Percentiles rank a stretch among this genome's conserved stretches.
Evolutionary conservation across 352 stramenopile genomes (phyloP).

Genomic region (Globisporangium canariense): DNA sequence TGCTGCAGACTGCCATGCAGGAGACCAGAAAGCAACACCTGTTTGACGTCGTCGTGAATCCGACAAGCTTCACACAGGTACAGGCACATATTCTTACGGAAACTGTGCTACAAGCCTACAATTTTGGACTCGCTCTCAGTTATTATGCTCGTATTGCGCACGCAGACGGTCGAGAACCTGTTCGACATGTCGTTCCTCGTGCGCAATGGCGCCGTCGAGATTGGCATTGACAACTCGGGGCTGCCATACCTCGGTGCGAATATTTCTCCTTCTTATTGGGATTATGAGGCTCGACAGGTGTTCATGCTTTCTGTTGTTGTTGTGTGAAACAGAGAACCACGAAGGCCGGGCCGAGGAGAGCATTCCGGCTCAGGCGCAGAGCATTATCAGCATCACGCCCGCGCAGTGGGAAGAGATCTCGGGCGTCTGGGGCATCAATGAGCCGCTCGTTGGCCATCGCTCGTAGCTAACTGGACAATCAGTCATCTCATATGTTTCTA

Average conservation of each 20-base stretch:
- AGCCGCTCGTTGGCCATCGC: conserved; percentile 69
- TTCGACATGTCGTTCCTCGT: conserved; percentile 85
- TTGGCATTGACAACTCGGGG: conserved; percentile 53
- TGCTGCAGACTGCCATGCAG: conserved; percentile 64
- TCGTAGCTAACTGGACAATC: not conserved
- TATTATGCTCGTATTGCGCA: too few species aligned
- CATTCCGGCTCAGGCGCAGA: conserved; percentile 61
- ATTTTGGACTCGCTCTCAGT: too few species aligned
- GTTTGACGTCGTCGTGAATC: conserved; percentile 74
- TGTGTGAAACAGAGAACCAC: conserved; percentile 42
- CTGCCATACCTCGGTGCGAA: conserved; percentile 61
- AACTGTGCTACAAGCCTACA: too few species aligned
- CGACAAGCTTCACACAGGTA: conserved; percentile 76
- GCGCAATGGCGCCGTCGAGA: conserved; percentile 62
- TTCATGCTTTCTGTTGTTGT: not conserved
- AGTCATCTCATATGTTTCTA: not conserved
- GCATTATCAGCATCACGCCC: conserved; percentile 79
- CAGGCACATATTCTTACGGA: too few species aligned
- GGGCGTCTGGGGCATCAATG: conserved; percentile 30
- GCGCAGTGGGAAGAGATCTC: conserved; percentile 65
- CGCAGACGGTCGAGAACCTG: conserved; percentile 77
- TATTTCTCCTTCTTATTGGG: not conserved
- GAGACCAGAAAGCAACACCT: conserved; percentile 32
- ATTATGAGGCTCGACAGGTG: not conserved
- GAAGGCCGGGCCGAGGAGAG: conserved; percentile 46